Evolutionary conservation across 116 monocot species (phyloP), one percentile per base, ranked within the genome.

Genomic region (Phalaenopsis hybrid): DNA sequence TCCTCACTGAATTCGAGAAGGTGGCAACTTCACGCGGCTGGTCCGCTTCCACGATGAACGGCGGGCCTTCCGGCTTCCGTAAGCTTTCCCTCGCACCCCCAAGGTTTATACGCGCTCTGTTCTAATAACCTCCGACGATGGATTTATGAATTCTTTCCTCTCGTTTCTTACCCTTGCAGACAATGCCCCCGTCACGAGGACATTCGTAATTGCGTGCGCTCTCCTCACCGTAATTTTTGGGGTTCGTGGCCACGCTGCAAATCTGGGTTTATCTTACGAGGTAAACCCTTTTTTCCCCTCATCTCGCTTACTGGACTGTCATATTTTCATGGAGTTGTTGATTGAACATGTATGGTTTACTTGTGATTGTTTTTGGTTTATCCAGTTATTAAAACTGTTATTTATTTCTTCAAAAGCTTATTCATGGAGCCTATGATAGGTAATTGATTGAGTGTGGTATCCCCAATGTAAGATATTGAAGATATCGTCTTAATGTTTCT

Each of bases 61-160:
- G 91, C 70, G 94, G 94, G 11, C 91, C 91, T 0, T 89, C 91
- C 49, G 94, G 94, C 45, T 94, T 94, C 78, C 88, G 94, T 94
- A 79, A 84, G 20, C 51, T 15, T 13, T 37, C 58, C 21, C 6
- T 65, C 25, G 21, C 65, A 8, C 67, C 16, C 43, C 37, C 43
- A 37, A 15, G 23, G 18, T 18, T 70, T 18, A 15, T 28, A 65
- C 21, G 25, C 65, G 8, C 21, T 25, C 65, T 25, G 21, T 23
- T 65, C n/a, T 65, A 2, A 25, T 20, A 6, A 6, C 65, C 5
- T 55, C 51, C 25, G 0, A 6, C 25, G 23, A 65, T 25, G 65
- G 6, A 65, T 65, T 65, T 65, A 4, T 65, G 65, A 21, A 65
- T 23, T 65, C 0, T 65, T 55, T 48, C 48, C 10, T 15, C 58